A percentile compares a stretch with the other conserved stretches of the same genome.
Conservation (phyloP, 768 basidiomycete species). For the Kwoniella sp. region DNA sequence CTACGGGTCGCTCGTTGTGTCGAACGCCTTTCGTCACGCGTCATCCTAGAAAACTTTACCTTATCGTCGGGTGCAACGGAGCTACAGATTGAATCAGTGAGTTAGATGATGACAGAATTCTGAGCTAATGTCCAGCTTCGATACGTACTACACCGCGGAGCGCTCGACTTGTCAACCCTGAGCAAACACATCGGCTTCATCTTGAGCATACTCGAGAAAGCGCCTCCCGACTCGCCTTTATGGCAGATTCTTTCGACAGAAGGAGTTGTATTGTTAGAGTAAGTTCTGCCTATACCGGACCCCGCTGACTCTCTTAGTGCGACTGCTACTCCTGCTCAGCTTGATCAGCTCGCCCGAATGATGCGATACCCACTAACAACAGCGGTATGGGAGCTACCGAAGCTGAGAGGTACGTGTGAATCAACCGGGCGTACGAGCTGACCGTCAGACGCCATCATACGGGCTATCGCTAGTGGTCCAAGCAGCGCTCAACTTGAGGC, state of each 20-base stretch:
- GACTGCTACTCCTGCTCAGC: slow-evolving; percentile 6
- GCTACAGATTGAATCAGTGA: slow-evolving; percentile 7
- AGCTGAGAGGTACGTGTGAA: slow-evolving; percentile 26
- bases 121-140: slow-evolving; percentile 15
- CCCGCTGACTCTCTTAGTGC: slow-evolving; percentile 6
- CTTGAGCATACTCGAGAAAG: neutral
- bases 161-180: neutral
- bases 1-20: slow-evolving; percentile 1
- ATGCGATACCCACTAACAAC: slow-evolving; percentile 18
- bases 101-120: neutral
- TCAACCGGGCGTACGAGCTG: neutral
- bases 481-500: neutral
- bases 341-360: neutral
- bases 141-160: slow-evolving; percentile 14
- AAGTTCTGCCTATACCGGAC: slow-evolving; percentile 2
- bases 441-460: neutral
- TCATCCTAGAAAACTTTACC: neutral
- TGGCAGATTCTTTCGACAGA: slow-evolving; percentile 17
- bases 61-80: neutral
- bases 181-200: neutral
- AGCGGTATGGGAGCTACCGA: slow-evolving; percentile 35
- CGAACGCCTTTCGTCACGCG: neutral
- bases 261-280: slow-evolving; percentile 24
- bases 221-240: neutral
- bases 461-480: neutral